Base-by-base conservation (phyloP, 2,329 filamentous ascomycete species). In the Colletotrichum sp. region DNA sequence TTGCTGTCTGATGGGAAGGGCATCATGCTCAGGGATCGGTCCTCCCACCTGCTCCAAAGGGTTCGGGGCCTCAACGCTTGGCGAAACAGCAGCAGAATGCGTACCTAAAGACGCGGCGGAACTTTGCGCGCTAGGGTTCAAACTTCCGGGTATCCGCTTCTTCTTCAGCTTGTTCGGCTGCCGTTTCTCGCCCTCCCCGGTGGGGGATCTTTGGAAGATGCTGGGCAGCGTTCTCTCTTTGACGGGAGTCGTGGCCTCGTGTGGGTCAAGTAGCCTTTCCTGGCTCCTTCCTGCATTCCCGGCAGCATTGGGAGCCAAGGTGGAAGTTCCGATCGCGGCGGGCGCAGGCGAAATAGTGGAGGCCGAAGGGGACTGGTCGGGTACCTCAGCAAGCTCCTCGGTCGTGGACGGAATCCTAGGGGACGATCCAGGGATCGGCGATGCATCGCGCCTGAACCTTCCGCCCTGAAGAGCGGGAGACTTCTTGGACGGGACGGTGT, bases 101-200 rank as follows among this genome's bases (percentile, higher is more conserved):
- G 76, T 71, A 66, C 88, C 85, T 8, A 98, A 87, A 9, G 96
- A 98, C 19, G 94, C 92, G 8, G 92, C 94, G 19, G 97, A 99
- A 82, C 96, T 98, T 78, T 98, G 96, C 0, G 96, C 96, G 82
- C 96, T 98, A 25, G 93, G 93, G 79, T 95, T 96, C 27, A 94
- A 86, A 81, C 95, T 95, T 57, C 92, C 93, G 0, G 95, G 93
- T 71, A 94, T 88, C 78, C 93, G 90, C 85, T 95, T 98, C 88
- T 99, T 99, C 84, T 94, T 94, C 68, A 99, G 87, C 85, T 98
- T 98, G 81, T 98, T 98, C 0, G 96, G 95, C 82, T 93, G 94
- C 62, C 95, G 91, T 80, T 90, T 93, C 77, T 93, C 93, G 49
- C 87, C 89, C 22, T 87, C 89, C 57, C 87, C 89, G 1, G 90